A percentile compares a stretch with the other conserved stretches of the same genome.
Evolutionary conservation across 352 stramenopile genomes (phyloP).

Genomic region (Ochromonadaceae sp.): DNA sequence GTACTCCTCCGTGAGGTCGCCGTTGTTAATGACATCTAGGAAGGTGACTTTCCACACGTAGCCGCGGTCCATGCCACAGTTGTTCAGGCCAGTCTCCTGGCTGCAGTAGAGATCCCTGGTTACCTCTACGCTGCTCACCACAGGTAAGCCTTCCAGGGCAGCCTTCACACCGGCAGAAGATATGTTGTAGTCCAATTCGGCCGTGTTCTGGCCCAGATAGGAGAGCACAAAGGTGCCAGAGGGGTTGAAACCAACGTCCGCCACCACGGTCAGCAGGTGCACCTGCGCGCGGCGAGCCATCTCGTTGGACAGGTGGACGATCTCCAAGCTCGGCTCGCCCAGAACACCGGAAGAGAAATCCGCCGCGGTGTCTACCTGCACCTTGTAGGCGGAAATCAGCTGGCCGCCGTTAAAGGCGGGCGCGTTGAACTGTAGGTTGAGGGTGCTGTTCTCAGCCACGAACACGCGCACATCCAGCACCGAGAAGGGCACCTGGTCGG

Average conservation of each 20-base stretch:
- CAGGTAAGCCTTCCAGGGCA: slow-evolving; percentile 34
- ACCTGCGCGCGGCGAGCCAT: slow-evolving; percentile 30
- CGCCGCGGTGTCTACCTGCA: slow-evolving; percentile 69
- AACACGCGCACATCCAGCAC: slow-evolving; percentile 32
- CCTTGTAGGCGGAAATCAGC: slow-evolving; percentile 65
- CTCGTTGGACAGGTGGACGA: background rate
- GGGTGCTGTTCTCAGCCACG: slow-evolving; percentile 31
- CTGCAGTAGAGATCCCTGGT: slow-evolving; percentile 37
- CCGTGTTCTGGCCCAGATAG: slow-evolving; percentile 50
- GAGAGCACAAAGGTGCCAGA: slow-evolving; percentile 60
- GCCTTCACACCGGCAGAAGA: slow-evolving; percentile 28
- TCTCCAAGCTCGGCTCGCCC: background rate
- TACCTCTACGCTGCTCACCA: slow-evolving; percentile 20
- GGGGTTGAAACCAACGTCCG: slow-evolving; percentile 38
- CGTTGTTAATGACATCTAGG: slow-evolving; percentile 25
- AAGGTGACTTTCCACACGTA: slow-evolving; percentile 40
- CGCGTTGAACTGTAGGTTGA: slow-evolving; percentile 41
- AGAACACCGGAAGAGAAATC: slow-evolving; percentile 43
- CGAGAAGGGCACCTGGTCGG: slow-evolving; percentile 31
- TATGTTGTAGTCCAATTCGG: slow-evolving; percentile 18
- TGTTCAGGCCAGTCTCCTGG: slow-evolving; percentile 2
- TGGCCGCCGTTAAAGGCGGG: slow-evolving; percentile 53
- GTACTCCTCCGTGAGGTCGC: slow-evolving; percentile 26
- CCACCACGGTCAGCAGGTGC: slow-evolving; percentile 56
- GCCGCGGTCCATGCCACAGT: slow-evolving; percentile 35